Percentiles rank a stretch among this genome's conserved stretches.
Evolutionary conservation across 495 filamentous ascomycete genomes (phyloP).

Genomic region (Penicillium coffeae): DNA sequence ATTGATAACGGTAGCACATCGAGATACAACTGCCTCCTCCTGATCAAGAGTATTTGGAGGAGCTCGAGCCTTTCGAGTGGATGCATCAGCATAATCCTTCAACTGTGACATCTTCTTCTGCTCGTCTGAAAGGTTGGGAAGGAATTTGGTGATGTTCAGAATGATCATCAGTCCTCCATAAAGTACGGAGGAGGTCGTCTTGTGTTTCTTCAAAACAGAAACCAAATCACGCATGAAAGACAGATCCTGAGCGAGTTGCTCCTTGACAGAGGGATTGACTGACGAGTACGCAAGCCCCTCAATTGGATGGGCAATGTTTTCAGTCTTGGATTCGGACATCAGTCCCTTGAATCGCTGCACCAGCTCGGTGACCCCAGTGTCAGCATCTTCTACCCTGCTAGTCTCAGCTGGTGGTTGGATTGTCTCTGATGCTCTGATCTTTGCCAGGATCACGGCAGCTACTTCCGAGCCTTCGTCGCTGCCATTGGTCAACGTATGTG

Average conservation of each 20-base stretch:
- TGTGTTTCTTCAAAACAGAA: constrained; percentile 54
- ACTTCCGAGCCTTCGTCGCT: constrained; percentile 60
- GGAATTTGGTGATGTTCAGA: constrained; percentile 76
- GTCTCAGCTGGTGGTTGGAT: constrained; percentile 33
- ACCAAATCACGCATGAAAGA: constrained; percentile 65
- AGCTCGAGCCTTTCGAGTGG: constrained; percentile 49
- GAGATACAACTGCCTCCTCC: constrained; percentile 67
- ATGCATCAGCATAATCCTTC: constrained; percentile 87
- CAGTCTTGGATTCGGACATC: constrained; percentile 59
- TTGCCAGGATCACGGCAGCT: constrained; percentile 83
- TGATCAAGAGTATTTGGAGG: constrained; percentile 65
- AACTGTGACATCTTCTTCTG: constrained; percentile 86
- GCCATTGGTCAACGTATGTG: constrained; percentile 67
- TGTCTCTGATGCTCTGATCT: constrained; percentile 54
- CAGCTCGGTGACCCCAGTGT: constrained; percentile 64
- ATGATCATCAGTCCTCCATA: constrained; percentile 85
- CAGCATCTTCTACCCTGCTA: constrained; percentile 39
- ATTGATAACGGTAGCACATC: constrained; percentile 74
- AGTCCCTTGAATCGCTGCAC: constrained; percentile 74
- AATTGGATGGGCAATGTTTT: constrained; percentile 61
- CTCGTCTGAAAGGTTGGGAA: constrained; percentile 78
- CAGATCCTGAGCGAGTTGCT: constrained; percentile 64
- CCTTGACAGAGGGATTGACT: constrained; percentile 75
- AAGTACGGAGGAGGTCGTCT: constrained; percentile 62
- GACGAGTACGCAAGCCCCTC: constrained; percentile 94